Conservation (phyloP, 371 early-diverging fungal species). For the Lichtheimia ornata region DNA sequence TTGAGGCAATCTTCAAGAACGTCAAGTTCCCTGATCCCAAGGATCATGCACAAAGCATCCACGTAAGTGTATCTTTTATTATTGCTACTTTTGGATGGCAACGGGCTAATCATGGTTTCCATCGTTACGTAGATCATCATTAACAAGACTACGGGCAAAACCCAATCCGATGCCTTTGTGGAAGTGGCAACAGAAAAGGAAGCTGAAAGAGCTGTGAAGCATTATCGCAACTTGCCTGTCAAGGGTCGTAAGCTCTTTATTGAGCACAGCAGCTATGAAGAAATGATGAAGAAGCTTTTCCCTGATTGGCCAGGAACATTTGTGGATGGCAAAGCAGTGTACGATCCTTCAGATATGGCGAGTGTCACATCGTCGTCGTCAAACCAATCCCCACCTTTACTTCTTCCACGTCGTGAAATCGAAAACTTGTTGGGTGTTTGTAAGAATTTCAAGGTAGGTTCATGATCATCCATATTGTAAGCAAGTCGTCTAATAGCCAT, state of each 20-base stretch:
- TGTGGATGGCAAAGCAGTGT: slow-evolving; percentile 16
- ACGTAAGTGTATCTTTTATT: slow-evolving; percentile 16
- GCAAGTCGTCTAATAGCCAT: not conserved
- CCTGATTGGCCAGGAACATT: slow-evolving; percentile 55
- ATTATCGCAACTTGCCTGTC: slow-evolving; percentile 35
- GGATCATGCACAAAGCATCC: slow-evolving; percentile 32
- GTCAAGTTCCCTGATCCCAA: slow-evolving; percentile 21
- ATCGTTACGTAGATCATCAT: slow-evolving; percentile 19
- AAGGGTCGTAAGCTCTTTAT: slow-evolving; percentile 57
- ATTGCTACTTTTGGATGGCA: too few species aligned
- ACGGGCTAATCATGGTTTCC: not conserved
- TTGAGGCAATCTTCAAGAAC: slow-evolving; percentile 19
- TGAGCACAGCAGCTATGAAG: slow-evolving; percentile 50
- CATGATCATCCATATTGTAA: not conserved
- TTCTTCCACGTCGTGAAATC: slow-evolving; percentile 61
- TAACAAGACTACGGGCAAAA: slow-evolving; percentile 54
- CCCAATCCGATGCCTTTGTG: slow-evolving; percentile 47
- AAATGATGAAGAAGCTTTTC: slow-evolving; percentile 55
- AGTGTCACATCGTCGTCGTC: not conserved
- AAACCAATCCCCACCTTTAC: slow-evolving; percentile 18
- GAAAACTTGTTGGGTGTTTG: slow-evolving; percentile 56
- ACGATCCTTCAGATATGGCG: not conserved
- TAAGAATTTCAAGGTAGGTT: slow-evolving; percentile 60
- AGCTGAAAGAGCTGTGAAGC: slow-evolving; percentile 28
- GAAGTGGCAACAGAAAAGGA: slow-evolving; percentile 39